Evolutionary conservation across 1,139 yeast species (phyloP), one percentile per base, ranked within the genome.

Genomic region (Chernovozyma aurita): DNA sequence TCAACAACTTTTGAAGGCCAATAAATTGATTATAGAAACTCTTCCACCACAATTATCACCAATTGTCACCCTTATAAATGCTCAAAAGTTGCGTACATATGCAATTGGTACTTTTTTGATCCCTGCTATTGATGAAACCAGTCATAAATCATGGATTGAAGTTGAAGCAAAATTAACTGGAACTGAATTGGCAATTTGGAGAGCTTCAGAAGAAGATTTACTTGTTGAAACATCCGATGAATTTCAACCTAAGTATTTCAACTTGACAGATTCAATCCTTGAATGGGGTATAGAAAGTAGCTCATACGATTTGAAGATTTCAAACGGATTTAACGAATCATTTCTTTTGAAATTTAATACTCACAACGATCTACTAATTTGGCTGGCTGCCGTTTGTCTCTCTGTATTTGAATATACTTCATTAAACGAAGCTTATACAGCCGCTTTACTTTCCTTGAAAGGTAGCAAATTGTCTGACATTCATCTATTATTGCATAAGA

Each of bases 381-480:
- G 80, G 71, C 60, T 72, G 20, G 61, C 76, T 1, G 70, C 75
- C 6, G 52, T 76, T 28, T 53, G 67, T 37, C 55, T 76, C 38
- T 56, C 77, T 25, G 73, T 70, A 44, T 75, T 62, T 47, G 82
- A 76, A 51, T 65, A 62, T 46, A 60, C 63, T 24, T 70, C 74
- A 34, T 59, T 76, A 40, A 76, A 73, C 52, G 79, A 76, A 53
- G 70, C 78, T 12, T 76, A 66, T 48, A 75, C 80, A 1, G 82
- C 80, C 12, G 80, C 75, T 9, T 54, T 74, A 24, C 56, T 76
- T 32, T 70, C 78, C n/a, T 53, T 71, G n/a, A 73, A 72, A 45
- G 81, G 78, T 1, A 61, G 76, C 4, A 59, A 65, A 41, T 63
- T 76, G 42, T 63, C 73, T n/a, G 82, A 76, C 48, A 65, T 75